Evolutionary conservation across 208 protist genomes (phyloP).

Genomic region (Leishmania guyanensis): DNA sequence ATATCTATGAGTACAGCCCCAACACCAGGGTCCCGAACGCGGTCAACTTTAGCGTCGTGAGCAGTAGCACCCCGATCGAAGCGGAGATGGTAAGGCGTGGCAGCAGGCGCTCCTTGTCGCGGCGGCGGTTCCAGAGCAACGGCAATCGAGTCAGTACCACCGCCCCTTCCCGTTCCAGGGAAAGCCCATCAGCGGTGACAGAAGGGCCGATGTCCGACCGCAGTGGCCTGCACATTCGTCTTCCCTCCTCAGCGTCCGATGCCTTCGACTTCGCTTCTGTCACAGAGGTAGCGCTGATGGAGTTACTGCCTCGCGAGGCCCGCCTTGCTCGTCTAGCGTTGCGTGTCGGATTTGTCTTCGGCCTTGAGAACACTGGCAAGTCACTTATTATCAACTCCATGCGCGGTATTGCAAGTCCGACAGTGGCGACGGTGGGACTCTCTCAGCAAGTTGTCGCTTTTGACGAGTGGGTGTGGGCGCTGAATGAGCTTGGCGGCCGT

Average conservation of each 20-base stretch:
- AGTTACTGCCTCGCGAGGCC: conserved; percentile 75
- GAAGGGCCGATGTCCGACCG: background rate
- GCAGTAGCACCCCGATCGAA: background rate
- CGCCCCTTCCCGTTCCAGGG: background rate
- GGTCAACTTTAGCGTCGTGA: background rate
- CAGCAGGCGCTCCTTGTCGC: conserved; percentile 3
- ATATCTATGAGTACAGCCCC: background rate
- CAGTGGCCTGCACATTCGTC: background rate
- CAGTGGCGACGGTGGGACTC: conserved; percentile 81
- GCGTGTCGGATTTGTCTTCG: conserved; percentile 71
- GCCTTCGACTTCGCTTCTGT: conserved; percentile 67
- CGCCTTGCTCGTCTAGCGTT: conserved; percentile 52
- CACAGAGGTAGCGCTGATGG: conserved; percentile 60
- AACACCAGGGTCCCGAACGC: background rate
- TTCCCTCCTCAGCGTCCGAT: background rate
- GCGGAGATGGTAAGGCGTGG: no score
- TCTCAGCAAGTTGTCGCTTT: conserved; percentile 74
- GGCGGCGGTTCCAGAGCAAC: conserved; percentile 8
- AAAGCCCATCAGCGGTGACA: background rate
- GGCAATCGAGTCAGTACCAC: background rate
- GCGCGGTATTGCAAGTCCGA: conserved; percentile 57
- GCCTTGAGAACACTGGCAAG: conserved; percentile 85
- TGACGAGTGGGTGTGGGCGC: conserved; percentile 80
- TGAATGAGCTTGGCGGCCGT: conserved; percentile 85
- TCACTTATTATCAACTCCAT: conserved; percentile 80